Percentiles rank a stretch among this genome's conserved stretches.
These are phyloP conservation scores for Goffeauzyma gilvescens DNA, from an alignment of 768 basidiomycete genomes.

Conservation along the genomic window DNA sequence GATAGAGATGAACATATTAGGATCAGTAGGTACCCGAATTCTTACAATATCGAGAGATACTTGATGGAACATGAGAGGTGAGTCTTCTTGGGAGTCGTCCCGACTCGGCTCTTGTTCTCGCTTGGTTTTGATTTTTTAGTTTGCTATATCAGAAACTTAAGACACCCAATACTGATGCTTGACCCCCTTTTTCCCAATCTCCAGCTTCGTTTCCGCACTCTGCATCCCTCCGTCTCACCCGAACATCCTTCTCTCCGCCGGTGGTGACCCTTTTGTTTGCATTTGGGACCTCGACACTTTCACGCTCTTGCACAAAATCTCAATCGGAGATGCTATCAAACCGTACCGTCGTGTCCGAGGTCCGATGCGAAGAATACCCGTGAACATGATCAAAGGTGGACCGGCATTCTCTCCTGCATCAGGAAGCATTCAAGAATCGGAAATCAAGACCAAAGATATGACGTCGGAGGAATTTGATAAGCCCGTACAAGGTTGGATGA, in stretches of 20 bases:
- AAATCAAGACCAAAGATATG: background rate
- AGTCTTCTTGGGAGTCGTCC: too few relatives aligned
- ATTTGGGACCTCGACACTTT: too few relatives aligned
- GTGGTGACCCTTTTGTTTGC: constrained; percentile 71
- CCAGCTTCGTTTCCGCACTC: constrained; percentile 65
- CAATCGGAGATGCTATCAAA: constrained; percentile 36
- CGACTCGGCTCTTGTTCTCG: background rate
- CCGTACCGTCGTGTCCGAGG: constrained; percentile 35
- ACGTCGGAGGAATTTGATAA: constrained; percentile 15
- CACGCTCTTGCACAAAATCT: constrained; percentile 22
- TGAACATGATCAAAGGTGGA: too few relatives aligned
- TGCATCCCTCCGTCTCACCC: constrained; percentile 40
- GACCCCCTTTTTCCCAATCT: background rate
- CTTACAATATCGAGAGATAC: constrained; percentile 67
- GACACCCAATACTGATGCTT: too few relatives aligned
- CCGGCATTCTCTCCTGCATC: too few relatives aligned
- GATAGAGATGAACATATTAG: constrained; percentile 93
- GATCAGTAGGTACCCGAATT: constrained; percentile 71
- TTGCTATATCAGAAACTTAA: background rate
- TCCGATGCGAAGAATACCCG: constrained; percentile 10
- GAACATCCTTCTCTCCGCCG: constrained; percentile 53
- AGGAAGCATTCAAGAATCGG: too few relatives aligned
- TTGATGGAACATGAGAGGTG: constrained; percentile 71
- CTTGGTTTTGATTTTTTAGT: background rate
- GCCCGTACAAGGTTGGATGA: constrained; percentile 19